Conservation (phyloP, 2,329 filamentous ascomycete species). For the Zalaria sp. region DNA sequence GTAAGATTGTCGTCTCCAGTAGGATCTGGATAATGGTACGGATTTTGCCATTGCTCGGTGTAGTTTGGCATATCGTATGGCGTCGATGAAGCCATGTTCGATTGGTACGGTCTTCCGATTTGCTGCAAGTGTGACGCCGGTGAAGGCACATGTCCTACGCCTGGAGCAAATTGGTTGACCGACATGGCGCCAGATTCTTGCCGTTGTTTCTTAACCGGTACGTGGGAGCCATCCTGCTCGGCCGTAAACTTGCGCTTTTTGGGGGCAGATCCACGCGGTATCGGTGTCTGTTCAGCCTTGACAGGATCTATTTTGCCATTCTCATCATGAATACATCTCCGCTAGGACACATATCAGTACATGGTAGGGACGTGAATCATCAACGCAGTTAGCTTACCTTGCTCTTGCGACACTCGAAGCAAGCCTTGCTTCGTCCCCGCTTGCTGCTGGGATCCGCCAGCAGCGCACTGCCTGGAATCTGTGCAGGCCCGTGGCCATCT, state of each 20-base stretch:
- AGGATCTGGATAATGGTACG: conserved; percentile 11
- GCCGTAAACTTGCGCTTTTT: conserved; percentile 38
- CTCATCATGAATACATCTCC: conserved; percentile 53
- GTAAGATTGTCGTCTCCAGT: conserved; percentile 4
- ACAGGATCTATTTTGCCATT: conserved; percentile 49
- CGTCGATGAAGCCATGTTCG: conserved; percentile 9
- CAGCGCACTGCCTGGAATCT: conserved; percentile 5
- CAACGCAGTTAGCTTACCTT: conserved; percentile 35
- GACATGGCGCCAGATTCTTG: conserved; percentile 4
- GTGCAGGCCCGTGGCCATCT: conserved; percentile 2
- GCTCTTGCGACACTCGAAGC: conserved; percentile 52
- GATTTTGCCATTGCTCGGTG: conserved; percentile 10
- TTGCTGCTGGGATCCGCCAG: conserved; percentile 11
- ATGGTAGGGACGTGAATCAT: conserved; percentile 10
- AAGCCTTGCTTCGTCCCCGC: conserved; percentile 43
- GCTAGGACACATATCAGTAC: conserved; percentile 25
- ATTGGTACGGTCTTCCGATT: conserved; percentile 3
- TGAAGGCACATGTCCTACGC: neutral
- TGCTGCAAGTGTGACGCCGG: neutral
- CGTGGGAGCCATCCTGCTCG: conserved; percentile 16
- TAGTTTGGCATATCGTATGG: conserved; percentile 6
- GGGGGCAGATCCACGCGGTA: conserved; percentile 42
- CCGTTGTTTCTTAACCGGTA: conserved; percentile 11
- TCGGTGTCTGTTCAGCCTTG: conserved; percentile 47
- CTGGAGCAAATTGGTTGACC: neutral